Evolutionary conservation across 768 basidiomycete genomes (phyloP), one percentile per base, ranked within the genome.

Genomic region (Kwoniella europaea): DNA sequence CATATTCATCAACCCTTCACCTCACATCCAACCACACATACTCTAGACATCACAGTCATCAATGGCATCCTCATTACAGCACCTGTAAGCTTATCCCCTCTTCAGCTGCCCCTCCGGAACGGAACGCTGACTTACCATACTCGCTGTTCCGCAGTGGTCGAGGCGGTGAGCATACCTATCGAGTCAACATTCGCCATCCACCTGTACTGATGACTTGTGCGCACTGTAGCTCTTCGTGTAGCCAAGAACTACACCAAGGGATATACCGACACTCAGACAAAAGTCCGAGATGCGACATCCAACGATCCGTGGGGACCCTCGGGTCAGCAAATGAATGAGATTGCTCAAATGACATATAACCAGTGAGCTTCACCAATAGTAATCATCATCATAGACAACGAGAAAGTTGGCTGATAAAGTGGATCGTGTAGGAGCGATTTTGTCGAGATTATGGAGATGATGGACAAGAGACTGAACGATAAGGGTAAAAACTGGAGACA

Each of bases 401-500:
- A 42, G 42, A 18, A 10, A 44, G 2, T 18, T 4, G 46, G 60
- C 35, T 55, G 10, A 42, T 52, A 22, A 42, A 27, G 1, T 43
- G 35, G 35, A 35, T 35, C 3, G 35, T 35, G 35, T 75, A 89
- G 94, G 85, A 91, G 90, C 70, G 95, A 98, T 79, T 99, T 99
- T 83, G 94, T 98, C 13, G 97, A 99, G 85, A 93, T 99, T 79
- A 98, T 99, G 94, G 97, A 99, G 86, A 97, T 98, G 93, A 88
- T 99, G 60, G 97, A 98, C 85, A 98, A 99, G 85, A 90, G 97
- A 63, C 86, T 99, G 72, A 84, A 84, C 58, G 97, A 99, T 86
- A 98, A 97, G 87, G 97, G 97, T 46, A 98, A 98, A 89, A 98
- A 98, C 79, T 99, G 97, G 97, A 88, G 96, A 63, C 97, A 99